Percentiles rank a stretch among this genome's conserved stretches.
These are phyloP conservation scores for Cruciata laevipes DNA, from an alignment of 257 asterid species.

Conservation along the genomic window DNA sequence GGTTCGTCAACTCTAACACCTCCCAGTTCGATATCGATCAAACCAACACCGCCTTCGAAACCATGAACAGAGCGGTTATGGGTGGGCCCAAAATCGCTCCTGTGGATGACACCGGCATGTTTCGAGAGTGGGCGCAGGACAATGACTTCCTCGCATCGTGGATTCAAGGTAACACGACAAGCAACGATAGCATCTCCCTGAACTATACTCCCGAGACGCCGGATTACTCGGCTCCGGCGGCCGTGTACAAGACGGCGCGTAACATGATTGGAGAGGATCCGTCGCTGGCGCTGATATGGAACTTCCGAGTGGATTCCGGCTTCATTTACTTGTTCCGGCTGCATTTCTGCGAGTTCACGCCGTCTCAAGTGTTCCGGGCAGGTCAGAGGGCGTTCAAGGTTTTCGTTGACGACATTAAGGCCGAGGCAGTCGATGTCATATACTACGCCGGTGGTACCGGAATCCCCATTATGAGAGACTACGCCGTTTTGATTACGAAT, in stretches of 20 bases:
- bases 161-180: too few species aligned
- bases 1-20: not conserved
- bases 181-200: too few species aligned
- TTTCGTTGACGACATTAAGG: slow-evolving; percentile 16
- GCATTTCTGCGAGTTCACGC: slow-evolving; percentile 44
- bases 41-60: slow-evolving; percentile 16
- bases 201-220: too few species aligned
- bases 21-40: not conserved
- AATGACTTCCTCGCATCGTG: too few species aligned
- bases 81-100: too few species aligned
- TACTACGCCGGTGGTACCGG: slow-evolving; percentile 7
- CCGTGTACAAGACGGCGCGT: too few species aligned
- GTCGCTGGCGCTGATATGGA: too few species aligned
- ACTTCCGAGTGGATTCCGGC: slow-evolving; percentile 42
- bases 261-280: too few species aligned
- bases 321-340: slow-evolving; percentile 37
- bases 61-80: too few species aligned
- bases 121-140: too few species aligned
- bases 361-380: not conserved
- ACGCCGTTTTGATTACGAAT: slow-evolving; percentile 15
- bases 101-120: too few species aligned
- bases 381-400: slow-evolving; percentile 24
- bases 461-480: slow-evolving; percentile 38
- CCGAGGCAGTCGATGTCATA: slow-evolving; percentile 21
- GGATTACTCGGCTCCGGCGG: too few species aligned